Base-by-base conservation (phyloP, 495 filamentous ascomycete species). In the Letharia lupina region DNA sequence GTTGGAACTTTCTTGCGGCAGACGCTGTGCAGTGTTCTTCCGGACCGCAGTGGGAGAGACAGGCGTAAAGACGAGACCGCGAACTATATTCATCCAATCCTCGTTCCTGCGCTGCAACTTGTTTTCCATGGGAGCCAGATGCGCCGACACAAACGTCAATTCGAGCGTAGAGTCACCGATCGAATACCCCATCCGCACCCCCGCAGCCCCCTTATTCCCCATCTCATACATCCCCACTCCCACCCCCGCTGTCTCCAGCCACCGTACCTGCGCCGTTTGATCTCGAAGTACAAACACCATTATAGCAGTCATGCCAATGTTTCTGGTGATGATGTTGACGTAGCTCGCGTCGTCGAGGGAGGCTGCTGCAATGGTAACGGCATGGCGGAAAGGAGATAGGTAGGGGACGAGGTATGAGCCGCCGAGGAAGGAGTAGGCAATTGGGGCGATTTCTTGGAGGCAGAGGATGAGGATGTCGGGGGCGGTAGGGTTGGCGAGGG, bases 151-250 rank as follows among this genome's bases (percentile, higher is more conserved):
- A 65, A 96, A 90, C 2, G 90, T 96, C 52, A 98, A 74, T 68
- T 89, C 84, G 2, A 85, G 78, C 15, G 79, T 78, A 45, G 78
- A 74, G 7, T 73, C 71, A 9, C 69, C 69, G 1, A 70, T 70
- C n/a, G 76, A 70, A 68, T 85, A 88, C 3, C 81, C 82, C 61
- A 96, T 72, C 42, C 91, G 79, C 41, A 93, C 80, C 0, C 89
- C 94, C 9, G 94, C 90, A 11, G 91, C 92, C 35, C 93, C 94
- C 73, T 98, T 98, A 71, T 96, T 96, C 7, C 91, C 93, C 90
- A 96, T 94, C 42, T 89, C 86, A 63, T 84, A 84, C 4, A 92
- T 60, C 3, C 94, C 94, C 45, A 96, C 84, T 4, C 94, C 92
- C 3, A 91, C 87, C 39, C 87, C 89, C 4, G 87, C 90, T 16